Evolutionary conservation across 2,329 filamentous ascomycete genomes (phyloP).

Genomic region (Stagonosporopsis vannaccii): DNA sequence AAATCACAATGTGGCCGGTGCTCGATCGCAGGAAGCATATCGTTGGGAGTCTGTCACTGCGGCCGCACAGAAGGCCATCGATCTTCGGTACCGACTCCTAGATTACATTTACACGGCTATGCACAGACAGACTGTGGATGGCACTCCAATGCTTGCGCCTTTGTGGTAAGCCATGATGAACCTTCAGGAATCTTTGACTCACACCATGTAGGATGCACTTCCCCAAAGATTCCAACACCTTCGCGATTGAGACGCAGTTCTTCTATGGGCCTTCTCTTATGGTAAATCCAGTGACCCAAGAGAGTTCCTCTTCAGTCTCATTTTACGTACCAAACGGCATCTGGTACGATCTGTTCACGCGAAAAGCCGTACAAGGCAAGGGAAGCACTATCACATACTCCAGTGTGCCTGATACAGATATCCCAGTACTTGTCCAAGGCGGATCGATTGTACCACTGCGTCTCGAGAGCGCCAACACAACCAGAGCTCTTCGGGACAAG

Average conservation of each 20-base stretch:
- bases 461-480: constrained; percentile 65
- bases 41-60: constrained; percentile 69
- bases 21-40: constrained; percentile 61
- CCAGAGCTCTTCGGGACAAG: constrained; percentile 66
- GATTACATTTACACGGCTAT: constrained; percentile 81
- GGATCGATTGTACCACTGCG: constrained; percentile 70
- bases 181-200: not conserved
- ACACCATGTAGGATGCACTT: constrained; percentile 63
- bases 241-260: constrained; percentile 61
- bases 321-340: constrained; percentile 66
- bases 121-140: constrained; percentile 65
- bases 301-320: constrained; percentile 59
- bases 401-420: constrained; percentile 58
- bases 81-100: constrained; percentile 76
- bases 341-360: constrained; percentile 54
- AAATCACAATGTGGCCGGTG: constrained; percentile 72
- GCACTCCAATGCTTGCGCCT: constrained; percentile 71
- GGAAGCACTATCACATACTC: constrained; percentile 55
- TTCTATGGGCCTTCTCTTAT: constrained; percentile 65
- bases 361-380: constrained; percentile 40
- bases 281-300: constrained; percentile 63
- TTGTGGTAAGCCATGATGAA: constrained; percentile 66
- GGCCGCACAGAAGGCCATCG: constrained; percentile 72
- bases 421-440: constrained; percentile 70
- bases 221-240: constrained; percentile 61